phyloP scores from a whole-genome alignment of 805 yeast species.

The Schwanniomyces occidentalis region DNA sequence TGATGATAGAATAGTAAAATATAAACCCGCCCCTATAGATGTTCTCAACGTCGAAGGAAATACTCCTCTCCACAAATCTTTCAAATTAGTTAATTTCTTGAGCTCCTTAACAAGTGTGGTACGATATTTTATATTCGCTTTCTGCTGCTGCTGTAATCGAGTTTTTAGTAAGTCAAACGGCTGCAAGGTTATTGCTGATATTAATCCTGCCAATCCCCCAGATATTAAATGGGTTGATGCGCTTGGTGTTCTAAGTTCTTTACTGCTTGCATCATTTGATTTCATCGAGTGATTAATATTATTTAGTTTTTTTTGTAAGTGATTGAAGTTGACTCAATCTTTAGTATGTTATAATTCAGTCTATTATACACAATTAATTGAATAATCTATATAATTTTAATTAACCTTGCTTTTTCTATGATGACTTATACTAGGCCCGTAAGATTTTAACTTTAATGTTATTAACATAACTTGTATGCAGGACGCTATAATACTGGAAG shows the following conservation, averaged over 20 bases:
- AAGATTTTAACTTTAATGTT: too few species aligned
- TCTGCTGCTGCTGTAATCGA: conserved; percentile 57
- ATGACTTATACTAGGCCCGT: too few species aligned
- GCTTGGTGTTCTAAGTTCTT: conserved; percentile 4
- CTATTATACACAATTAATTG: too few species aligned
- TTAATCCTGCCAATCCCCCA: conserved; percentile 83
- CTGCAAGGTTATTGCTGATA: conserved; percentile 77
- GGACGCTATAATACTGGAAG: too few species aligned
- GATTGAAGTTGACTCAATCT: too few species aligned
- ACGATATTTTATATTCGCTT: conserved; percentile 17
- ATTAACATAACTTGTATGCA: too few species aligned
- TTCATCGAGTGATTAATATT: too few species aligned
- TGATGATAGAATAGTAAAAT: conserved; percentile 69
- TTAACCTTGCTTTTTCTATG: too few species aligned
- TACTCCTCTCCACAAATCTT: conserved; percentile 89
- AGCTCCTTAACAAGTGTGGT: conserved; percentile 43
- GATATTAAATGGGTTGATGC: conserved; percentile 59
- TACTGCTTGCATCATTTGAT: neutral
- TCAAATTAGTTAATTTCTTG: conserved; percentile 37
- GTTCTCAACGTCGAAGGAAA: conserved; percentile 88
- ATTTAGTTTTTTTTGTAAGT: too few species aligned
- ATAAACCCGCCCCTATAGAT: conserved; percentile 86
- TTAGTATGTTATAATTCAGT: too few species aligned
- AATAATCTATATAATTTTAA: too few species aligned
- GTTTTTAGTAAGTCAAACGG: conserved; percentile 91